Base-by-base conservation (phyloP, 164 flowering plant genomes). In the Stephania cephalantha region DNA sequence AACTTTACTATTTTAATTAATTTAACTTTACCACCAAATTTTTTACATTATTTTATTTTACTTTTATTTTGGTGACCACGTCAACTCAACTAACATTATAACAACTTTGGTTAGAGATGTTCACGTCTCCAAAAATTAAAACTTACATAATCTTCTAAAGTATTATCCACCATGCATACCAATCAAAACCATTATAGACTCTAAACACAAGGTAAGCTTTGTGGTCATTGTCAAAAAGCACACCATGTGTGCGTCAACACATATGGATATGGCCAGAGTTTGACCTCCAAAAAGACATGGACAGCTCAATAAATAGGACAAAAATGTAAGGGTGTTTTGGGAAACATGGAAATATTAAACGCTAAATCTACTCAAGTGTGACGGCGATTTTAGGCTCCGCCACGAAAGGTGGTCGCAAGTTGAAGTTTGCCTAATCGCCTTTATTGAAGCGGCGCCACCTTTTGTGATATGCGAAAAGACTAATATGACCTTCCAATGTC, bases 381-480 rank as follows among this genome's bases (percentile, higher is more conserved):
- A 48, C 53, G 53, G 6, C 53, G 11, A 48, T 58, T 18, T 18
- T 58, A 58, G 65, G 7, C 65, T 6, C 65, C 7, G n/a, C 18
- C 18, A 53, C 13, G 61, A 53, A 9, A 55, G 11, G 18, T 6
- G 22, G 20, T n/a, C 66, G 6, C 53, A 9, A 50, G 55, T 61
- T 61, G 22, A 61, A 61, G 7, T 25, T 61, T 2, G 66, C 66
- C 66, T 61, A 61, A 61, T 61, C 20, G n/a, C 64, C 18, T 9
- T 55, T 55, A 55, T 12, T 58, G n/a, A 58, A 58, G 65, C 20
- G 66, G 66, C 66, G 66, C 66, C 25, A 18, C 66, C 66, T n/a
- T 61, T 61, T 61, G 0, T 6, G 7, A 17, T 5, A 3, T 6
- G 6, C n/a, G 3, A 61, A 61, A 61, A 61, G 66, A 61, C 66